Conservation (phyloP, 192 early-diverging fungal species). For the Mortierella hygrophila region DNA sequence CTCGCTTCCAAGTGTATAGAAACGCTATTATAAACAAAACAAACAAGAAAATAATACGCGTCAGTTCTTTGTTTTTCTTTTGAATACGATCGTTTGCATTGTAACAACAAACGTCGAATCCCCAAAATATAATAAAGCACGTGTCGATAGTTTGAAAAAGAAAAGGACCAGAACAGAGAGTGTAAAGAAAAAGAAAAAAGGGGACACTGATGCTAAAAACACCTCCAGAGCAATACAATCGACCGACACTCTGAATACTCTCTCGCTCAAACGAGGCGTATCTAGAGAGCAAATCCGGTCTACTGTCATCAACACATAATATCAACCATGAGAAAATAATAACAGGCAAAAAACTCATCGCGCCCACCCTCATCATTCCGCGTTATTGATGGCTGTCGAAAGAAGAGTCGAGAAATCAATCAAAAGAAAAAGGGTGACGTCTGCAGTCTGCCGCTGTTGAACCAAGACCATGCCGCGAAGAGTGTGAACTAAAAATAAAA, state of each 20-base stretch:
- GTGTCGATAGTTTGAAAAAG: slow-evolving; percentile 6
- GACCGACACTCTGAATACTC: not conserved
- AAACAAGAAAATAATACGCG: not conserved
- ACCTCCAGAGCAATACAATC: not conserved
- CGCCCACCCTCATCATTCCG: not conserved
- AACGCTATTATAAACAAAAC: not conserved
- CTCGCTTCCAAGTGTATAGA: not conserved
- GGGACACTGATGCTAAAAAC: not conserved
- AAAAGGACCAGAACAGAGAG: not conserved
- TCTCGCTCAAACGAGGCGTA: too few species aligned
- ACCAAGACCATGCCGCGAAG: not conserved
- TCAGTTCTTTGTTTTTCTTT: not conserved
- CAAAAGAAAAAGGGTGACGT: not conserved
- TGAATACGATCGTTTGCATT: not conserved
- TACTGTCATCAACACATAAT: not conserved
- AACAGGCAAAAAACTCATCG: not conserved
- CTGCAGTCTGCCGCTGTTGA: not conserved
- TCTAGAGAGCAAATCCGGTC: not conserved
- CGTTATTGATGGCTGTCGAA: not conserved
- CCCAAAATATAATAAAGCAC: slow-evolving; percentile 26
- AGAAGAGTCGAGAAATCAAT: not conserved
- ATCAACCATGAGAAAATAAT: not conserved
- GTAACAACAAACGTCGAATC: not conserved
- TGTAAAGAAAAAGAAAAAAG: not conserved
- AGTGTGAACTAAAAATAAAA: too few species aligned